These are phyloP conservation scores for Tylopilus vinaceipallidus DNA, from an alignment of 768 basidiomycete genomes.

Conservation along the genomic window DNA sequence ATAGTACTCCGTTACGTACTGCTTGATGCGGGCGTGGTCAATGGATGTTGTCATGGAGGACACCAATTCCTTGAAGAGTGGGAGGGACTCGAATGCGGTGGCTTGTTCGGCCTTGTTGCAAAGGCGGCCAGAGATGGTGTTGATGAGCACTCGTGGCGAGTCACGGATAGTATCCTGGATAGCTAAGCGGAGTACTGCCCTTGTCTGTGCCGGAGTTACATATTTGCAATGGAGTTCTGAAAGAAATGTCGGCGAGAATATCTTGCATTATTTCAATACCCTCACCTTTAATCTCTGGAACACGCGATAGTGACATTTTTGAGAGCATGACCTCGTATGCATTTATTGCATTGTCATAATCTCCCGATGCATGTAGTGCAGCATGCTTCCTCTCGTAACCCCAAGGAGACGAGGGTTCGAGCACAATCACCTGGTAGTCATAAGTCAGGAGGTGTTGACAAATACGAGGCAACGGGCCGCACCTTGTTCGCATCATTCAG, in stretches of 20 bases:
- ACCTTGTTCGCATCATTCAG: slow-evolving; percentile 1
- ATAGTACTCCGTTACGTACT: neutral
- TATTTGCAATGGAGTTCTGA: too few relatives aligned
- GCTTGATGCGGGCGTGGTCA: neutral
- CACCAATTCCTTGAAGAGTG: neutral
- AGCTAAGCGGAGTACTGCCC: neutral
- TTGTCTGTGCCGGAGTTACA: neutral
- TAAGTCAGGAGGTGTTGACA: neutral
- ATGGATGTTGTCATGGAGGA: neutral
- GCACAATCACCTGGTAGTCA: slow-evolving; percentile 1
- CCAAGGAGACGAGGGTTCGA: neutral
- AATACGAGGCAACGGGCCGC: neutral
- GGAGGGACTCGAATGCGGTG: neutral
- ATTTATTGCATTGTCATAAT: neutral
- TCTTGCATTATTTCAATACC: neutral
- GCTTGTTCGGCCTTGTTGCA: neutral
- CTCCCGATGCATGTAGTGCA: neutral
- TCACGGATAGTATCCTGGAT: neutral
- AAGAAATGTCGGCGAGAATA: too few relatives aligned
- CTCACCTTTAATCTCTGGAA: neutral
- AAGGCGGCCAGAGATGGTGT: neutral
- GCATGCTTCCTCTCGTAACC: slow-evolving; percentile 4
- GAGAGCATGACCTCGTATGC: slow-evolving; percentile 2
- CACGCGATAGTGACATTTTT: neutral
- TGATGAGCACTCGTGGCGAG: neutral